Evolutionary conservation across 2,329 filamentous ascomycete genomes (phyloP).

Genomic region (Furcasterigmium furcatum): DNA sequence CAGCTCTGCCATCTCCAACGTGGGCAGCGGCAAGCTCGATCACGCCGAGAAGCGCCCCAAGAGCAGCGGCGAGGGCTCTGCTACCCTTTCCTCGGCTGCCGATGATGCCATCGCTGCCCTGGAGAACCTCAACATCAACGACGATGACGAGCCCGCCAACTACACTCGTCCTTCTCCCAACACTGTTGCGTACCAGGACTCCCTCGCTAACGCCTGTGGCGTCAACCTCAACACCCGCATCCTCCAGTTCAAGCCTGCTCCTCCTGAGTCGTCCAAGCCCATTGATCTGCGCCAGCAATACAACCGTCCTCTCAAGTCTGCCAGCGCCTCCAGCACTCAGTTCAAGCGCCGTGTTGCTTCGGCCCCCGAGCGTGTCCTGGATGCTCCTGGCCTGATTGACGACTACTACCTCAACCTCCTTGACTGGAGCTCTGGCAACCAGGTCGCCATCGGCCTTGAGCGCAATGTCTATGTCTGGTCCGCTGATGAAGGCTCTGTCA

Average conservation of each 20-base stretch:
- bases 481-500: slow-evolving; percentile 86
- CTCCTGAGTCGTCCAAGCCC: slow-evolving; percentile 97
- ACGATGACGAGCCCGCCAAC: slow-evolving; percentile 65
- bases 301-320: slow-evolving; percentile 88
- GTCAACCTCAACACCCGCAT: slow-evolving; percentile 93
- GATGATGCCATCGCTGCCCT: slow-evolving; percentile 79
- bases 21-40: slow-evolving; percentile 80
- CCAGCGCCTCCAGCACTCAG: slow-evolving; percentile 72
- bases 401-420: slow-evolving; percentile 99
- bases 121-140: slow-evolving; percentile 71
- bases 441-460: slow-evolving; percentile 96
- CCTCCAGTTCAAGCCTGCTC: slow-evolving; percentile 94
- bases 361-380: slow-evolving; percentile 91
- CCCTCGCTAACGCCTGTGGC: slow-evolving; percentile 84
- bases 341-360: slow-evolving; percentile 90
- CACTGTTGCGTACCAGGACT: slow-evolving; percentile 87
- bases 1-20: slow-evolving; percentile 82
- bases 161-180: slow-evolving; percentile 82
- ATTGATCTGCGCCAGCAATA: slow-evolving; percentile 97
- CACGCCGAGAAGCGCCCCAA: slow-evolving; percentile 68
- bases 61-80: slow-evolving; percentile 67
- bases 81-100: slow-evolving; percentile 72
- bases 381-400: slow-evolving; percentile 92
- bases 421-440: slow-evolving; percentile 97
- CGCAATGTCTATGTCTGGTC: slow-evolving; percentile 99